Evolutionary conservation across 2,329 filamentous ascomycete genomes (phyloP).

Genomic region (Fusarium stilboides): DNA sequence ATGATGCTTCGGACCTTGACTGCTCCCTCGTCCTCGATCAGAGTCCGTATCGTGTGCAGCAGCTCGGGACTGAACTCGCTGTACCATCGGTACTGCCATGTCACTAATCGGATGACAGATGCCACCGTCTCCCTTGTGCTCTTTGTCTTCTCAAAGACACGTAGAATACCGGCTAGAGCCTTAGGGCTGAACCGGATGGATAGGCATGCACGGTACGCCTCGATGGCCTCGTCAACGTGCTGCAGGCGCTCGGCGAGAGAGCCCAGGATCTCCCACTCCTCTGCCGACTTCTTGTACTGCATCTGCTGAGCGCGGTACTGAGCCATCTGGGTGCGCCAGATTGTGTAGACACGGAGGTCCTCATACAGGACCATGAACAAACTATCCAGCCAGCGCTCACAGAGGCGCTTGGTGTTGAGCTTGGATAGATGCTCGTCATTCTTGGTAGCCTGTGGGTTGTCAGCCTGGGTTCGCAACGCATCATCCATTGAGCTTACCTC

Average conservation of each 20-base stretch:
- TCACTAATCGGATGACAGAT: slow-evolving; percentile 90
- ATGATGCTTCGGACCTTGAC: slow-evolving; percentile 98
- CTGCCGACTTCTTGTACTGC: slow-evolving; percentile 95
- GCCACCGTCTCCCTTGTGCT: slow-evolving; percentile 86
- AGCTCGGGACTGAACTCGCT: slow-evolving; percentile 97
- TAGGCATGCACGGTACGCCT: slow-evolving; percentile 92
- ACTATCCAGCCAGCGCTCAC: slow-evolving; percentile 97
- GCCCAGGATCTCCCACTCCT: slow-evolving; percentile 98
- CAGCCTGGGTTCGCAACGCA: slow-evolving; percentile 21
- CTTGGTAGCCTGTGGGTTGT: slow-evolving; percentile 67
- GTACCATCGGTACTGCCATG: slow-evolving; percentile 99
- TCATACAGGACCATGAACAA: slow-evolving; percentile 99
- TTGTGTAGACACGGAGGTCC: slow-evolving; percentile 97
- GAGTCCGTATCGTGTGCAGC: slow-evolving; percentile 86
- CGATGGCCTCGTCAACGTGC: slow-evolving; percentile 90
- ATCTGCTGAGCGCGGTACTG: slow-evolving; percentile 94
- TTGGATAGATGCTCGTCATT: slow-evolving; percentile 85
- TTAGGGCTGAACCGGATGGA: slow-evolving; percentile 93
- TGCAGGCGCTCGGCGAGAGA: slow-evolving; percentile 93
- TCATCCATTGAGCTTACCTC: slow-evolving; percentile 67
- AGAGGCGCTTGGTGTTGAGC: slow-evolving; percentile 96
- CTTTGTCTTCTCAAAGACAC: slow-evolving; percentile 81
- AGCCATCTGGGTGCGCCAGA: slow-evolving; percentile 98
- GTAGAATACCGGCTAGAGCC: slow-evolving; percentile 87
- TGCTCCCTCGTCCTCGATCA: slow-evolving; percentile 97